Conservation (phyloP, 2,329 filamentous ascomycete genomes). For the Calonectria fujianensis region DNA sequence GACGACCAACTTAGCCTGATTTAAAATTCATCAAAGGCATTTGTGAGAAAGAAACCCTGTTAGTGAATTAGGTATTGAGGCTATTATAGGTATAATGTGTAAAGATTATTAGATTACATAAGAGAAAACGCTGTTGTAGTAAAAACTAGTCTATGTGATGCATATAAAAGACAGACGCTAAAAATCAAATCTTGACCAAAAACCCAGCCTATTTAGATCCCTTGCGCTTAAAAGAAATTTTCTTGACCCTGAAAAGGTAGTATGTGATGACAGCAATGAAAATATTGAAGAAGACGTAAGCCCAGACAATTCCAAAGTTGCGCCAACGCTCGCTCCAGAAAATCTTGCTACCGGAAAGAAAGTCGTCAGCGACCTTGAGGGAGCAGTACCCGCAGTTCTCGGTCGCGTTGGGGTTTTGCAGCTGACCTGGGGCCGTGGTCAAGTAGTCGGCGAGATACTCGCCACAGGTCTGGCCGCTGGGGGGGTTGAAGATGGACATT, state of each 20-base stretch:
- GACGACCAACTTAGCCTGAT: not conserved
- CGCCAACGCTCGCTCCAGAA: slow-evolving; percentile 73
- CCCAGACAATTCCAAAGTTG: slow-evolving; percentile 80
- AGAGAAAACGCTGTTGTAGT: not conserved
- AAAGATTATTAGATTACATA: not conserved
- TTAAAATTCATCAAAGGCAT: not conserved
- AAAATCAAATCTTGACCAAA: not conserved
- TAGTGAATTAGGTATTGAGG: not conserved
- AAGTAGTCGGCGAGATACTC: slow-evolving; percentile 30
- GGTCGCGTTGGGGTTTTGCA: slow-evolving; percentile 74
- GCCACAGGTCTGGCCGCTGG: slow-evolving; percentile 54
- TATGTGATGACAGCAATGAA: slow-evolving; percentile 73
- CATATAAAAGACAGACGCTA: not conserved
- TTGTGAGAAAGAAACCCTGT: not conserved
- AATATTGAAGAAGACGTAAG: slow-evolving; percentile 77
- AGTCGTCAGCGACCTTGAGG: slow-evolving; percentile 75
- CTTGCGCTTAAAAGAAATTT: slow-evolving; percentile 32
- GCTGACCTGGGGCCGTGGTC: slow-evolving; percentile 64
- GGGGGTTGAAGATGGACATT: slow-evolving; percentile 77
- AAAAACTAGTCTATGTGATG: slow-evolving; percentile 2
- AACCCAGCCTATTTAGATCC: slow-evolving; percentile 14
- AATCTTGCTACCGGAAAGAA: slow-evolving; percentile 63
- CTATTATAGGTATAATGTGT: not conserved
- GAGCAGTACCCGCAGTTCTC: slow-evolving; percentile 78
- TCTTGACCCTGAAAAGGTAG: slow-evolving; percentile 60